phyloP scores from a whole-genome alignment of 768 basidiomycete genomes.

The Tephrocybe rancida region DNA sequence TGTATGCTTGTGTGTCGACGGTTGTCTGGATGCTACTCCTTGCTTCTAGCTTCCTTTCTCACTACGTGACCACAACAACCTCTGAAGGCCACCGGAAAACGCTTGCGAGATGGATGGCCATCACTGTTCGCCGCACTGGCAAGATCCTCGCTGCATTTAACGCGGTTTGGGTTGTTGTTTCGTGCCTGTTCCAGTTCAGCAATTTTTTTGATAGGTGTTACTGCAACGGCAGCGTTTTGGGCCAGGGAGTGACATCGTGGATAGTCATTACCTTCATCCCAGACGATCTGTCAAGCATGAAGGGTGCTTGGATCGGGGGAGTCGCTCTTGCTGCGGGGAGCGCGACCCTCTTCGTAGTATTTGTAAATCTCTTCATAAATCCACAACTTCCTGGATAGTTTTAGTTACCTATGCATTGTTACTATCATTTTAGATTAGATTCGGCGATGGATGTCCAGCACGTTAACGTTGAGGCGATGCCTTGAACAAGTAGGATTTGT shows the following conservation, averaged over 20 bases:
- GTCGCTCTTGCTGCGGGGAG: conserved; percentile 25
- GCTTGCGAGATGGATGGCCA: conserved; percentile 20
- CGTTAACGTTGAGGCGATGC: too few relatives aligned
- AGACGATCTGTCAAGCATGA: conserved; percentile 26
- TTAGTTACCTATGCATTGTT: too few relatives aligned
- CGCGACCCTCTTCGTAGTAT: conserved; percentile 24
- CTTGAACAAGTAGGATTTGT: too few relatives aligned
- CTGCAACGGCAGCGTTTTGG: conserved; percentile 34
- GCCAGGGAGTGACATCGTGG: conserved; percentile 26
- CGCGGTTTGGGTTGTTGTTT: conserved; percentile 28
- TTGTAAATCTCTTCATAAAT: conserved; percentile 29
- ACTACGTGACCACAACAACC: conserved; percentile 18
- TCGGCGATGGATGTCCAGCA: too few relatives aligned
- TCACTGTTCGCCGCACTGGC: conserved; percentile 29
- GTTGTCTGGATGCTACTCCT: conserved; percentile 32
- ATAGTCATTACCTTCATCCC: conserved; percentile 23
- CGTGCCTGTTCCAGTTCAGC: conserved; percentile 32
- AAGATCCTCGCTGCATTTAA: conserved; percentile 30
- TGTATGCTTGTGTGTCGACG: conserved; percentile 33
- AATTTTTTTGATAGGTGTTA: conserved; percentile 35
- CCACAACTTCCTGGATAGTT: conserved; percentile 11
- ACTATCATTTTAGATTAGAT: too few relatives aligned
- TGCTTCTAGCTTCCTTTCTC: conserved; percentile 29
- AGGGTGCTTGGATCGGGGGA: conserved; percentile 36
- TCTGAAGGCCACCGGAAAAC: background rate